Conservation (phyloP, 768 basidiomycete genomes). For the Clavaria fumosa region DNA sequence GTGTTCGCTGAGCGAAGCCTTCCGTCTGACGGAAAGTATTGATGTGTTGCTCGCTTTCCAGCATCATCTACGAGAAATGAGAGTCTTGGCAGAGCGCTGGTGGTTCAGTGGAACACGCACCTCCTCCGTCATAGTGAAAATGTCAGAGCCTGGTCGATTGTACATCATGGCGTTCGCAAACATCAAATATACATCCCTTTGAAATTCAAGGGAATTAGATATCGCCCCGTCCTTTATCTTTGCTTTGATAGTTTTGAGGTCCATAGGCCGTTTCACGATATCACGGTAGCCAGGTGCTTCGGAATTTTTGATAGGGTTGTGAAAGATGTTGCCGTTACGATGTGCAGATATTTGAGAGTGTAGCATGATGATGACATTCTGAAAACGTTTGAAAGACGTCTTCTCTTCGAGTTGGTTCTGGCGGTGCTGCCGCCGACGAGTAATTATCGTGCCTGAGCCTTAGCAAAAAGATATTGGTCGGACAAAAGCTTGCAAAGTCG, state of each 20-base stretch:
- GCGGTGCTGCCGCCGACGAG: constrained; percentile 24
- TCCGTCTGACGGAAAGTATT: constrained; percentile 64
- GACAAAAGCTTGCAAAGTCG: constrained; percentile 7
- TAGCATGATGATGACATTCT: constrained; percentile 67
- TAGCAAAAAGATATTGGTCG: constrained; percentile 4
- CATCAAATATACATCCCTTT: constrained; percentile 84
- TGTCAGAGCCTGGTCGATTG: constrained; percentile 73
- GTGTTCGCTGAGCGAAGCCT: constrained; percentile 34
- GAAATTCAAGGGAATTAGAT: constrained; percentile 69
- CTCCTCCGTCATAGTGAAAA: constrained; percentile 85
- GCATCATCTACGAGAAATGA: constrained; percentile 45
- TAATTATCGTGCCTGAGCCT: constrained; percentile 10
- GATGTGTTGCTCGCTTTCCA: constrained; percentile 52
- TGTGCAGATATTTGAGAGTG: constrained; percentile 74
- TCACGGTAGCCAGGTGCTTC: constrained; percentile 89
- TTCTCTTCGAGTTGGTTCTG: constrained; percentile 28
- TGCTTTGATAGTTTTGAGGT: constrained; percentile 85
- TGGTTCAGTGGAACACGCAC: constrained; percentile 28
- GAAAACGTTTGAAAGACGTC: constrained; percentile 55
- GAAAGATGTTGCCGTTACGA: constrained; percentile 80
- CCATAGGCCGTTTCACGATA: constrained; percentile 90
- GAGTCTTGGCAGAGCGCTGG: not conserved
- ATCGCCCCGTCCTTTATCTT: constrained; percentile 75
- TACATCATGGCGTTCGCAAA: constrained; percentile 98
- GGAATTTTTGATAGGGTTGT: constrained; percentile 73